Evolutionary conservation across 768 basidiomycete species (phyloP), one percentile per base, ranked within the genome.

Genomic region (Erythrobasidium yunnanense): DNA sequence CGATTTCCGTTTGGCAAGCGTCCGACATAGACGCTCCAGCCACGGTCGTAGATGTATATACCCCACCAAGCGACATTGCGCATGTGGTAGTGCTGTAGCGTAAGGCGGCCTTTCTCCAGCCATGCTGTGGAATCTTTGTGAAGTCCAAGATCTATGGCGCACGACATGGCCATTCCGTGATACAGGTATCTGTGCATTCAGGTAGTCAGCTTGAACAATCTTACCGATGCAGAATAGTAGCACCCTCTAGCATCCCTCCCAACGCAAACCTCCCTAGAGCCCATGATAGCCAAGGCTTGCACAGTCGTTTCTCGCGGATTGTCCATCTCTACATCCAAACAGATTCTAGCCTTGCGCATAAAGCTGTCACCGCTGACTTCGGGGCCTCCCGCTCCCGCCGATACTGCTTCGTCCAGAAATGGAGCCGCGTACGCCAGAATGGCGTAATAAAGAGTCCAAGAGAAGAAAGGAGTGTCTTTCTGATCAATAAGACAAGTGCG

Each of bases 211-310:
- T 34, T 11, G 4, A 34, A 5, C 23, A n/a, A 38, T 6, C 8
- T 11, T 55, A 32, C 34, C 15, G 35, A 32, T 55, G 29, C 20
- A 23, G 11, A 52, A 8, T 23, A 8, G 6, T n/a, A 32, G 34
- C 22, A 55, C 54, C 54, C 54, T 55, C 54, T 32, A 35, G 54
- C 54, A 20, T 55, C 54, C 4, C 54, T 22, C 42, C 54, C 54
- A 35, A 32, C 34, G n/a, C 54, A 55, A 20, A 55, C 54, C 42
- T 55, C 54, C n/a, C 42, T 32, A 32, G 54, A 55, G 3, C 54
- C 54, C 54, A 55, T 55, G 30, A 55, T 55, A 7, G 54, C 54
- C 54, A 55, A 55, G n/a, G 54, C 54, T 55, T 55, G 54, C 6
- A 55, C 54, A 20, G 54, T 55, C 33, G 54, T 55, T 20, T 55